These are phyloP conservation scores for Candida xiaguanensis DNA, from an alignment of 805 yeast species.

Conservation along the genomic window DNA sequence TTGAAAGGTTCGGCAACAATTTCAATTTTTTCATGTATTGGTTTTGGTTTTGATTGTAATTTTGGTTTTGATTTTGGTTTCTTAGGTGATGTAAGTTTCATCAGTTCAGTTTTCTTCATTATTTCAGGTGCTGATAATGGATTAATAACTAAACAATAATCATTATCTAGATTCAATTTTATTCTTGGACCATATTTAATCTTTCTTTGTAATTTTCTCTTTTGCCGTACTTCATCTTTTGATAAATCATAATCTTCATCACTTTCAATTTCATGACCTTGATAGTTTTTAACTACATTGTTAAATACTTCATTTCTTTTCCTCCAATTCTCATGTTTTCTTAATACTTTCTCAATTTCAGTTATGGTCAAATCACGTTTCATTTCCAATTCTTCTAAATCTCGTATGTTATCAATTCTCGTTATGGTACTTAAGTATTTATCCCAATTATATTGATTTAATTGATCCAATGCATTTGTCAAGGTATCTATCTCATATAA, in stretches of 20 bases:
- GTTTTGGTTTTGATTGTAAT: too few species aligned
- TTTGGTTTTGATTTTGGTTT: too few species aligned
- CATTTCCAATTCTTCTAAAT: conserved; percentile 45
- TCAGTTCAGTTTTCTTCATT: neutral
- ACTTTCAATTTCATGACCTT: conserved; percentile 13
- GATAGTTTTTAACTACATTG: conserved; percentile 19
- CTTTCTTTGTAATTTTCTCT: conserved; percentile 22
- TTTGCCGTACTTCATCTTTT: conserved; percentile 18
- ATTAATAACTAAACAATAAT: conserved; percentile 35
- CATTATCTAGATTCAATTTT: conserved; percentile 33
- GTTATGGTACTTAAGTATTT: conserved; percentile 46
- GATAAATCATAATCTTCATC: conserved; percentile 25
- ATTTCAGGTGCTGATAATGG: conserved; percentile 28
- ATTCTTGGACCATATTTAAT: conserved; percentile 32
- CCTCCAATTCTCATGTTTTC: conserved; percentile 38
- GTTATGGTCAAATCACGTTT: conserved; percentile 52
- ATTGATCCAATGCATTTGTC: conserved; percentile 38
- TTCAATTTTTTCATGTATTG: too few species aligned
- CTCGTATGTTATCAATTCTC: conserved; percentile 42
- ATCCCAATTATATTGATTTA: conserved; percentile 45
- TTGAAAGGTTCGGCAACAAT: neutral
- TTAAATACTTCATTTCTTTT: conserved; percentile 24
- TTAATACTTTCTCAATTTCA: conserved; percentile 39
- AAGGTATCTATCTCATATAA: conserved; percentile 56
- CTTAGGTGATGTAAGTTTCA: neutral